phyloP scores from a whole-genome alignment of 169 alveolate species.

The Fabrea salina region DNA sequence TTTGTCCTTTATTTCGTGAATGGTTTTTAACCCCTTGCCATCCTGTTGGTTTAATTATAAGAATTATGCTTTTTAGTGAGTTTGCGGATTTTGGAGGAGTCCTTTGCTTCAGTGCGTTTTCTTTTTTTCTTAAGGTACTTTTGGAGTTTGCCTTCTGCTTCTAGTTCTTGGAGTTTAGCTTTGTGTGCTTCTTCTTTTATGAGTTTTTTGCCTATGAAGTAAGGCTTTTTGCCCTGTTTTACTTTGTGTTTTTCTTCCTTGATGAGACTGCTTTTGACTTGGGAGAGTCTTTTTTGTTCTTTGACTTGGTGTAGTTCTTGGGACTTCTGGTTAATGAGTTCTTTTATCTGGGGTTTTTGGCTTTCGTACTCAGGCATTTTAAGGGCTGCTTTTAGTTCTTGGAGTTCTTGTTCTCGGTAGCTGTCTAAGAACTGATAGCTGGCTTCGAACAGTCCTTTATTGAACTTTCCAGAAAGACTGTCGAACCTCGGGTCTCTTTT shows the following conservation, averaged over 20 bases:
- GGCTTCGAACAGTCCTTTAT: constrained; percentile 17
- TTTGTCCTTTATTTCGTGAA: too few relatives aligned
- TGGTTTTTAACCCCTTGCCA: too few relatives aligned
- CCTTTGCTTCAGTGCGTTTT: background rate
- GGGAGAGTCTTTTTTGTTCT: background rate
- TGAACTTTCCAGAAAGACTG: constrained; percentile 23
- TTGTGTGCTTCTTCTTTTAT: constrained; percentile 1
- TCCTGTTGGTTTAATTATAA: too few relatives aligned
- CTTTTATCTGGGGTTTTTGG: background rate
- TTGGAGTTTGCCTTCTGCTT: background rate
- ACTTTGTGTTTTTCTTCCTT: constrained; percentile 29
- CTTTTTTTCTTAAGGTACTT: constrained; percentile 2
- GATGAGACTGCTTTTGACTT: constrained; percentile 4
- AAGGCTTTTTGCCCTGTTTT: constrained; percentile 17
- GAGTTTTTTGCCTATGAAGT: background rate
- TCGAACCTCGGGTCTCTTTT: constrained; percentile 27
- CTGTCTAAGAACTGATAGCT: constrained; percentile 7
- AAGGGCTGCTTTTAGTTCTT: constrained; percentile 2
- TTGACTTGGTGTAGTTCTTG: constrained; percentile 15
- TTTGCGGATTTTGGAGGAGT: background rate
- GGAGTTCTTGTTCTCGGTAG: background rate
- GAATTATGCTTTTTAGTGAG: background rate
- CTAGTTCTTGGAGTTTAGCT: constrained; percentile 7
- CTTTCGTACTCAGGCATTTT: background rate
- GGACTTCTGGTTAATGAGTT: background rate